phyloP scores from a whole-genome alignment of 1,139 yeast genomes.

The Protomyces pachydermus region DNA sequence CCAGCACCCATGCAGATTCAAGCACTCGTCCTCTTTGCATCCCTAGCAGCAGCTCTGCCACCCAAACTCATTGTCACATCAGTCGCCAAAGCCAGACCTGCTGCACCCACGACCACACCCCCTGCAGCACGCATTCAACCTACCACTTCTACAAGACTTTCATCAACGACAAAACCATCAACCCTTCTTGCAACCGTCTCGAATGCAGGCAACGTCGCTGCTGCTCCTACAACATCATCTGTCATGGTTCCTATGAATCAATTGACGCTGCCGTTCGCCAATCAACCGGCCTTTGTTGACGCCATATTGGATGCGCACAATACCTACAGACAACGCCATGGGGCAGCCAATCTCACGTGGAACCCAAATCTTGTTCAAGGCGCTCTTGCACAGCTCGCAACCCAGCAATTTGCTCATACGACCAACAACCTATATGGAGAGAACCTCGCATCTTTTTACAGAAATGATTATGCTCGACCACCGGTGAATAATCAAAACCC shows the following conservation, averaged over 20 bases:
- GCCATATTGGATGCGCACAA: conserved; percentile 52
- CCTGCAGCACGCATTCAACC: background rate
- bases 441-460: conserved; percentile 61
- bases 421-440: conserved; percentile 62
- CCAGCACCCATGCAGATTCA: background rate
- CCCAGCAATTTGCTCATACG: conserved; percentile 60
- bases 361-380: conserved; percentile 50
- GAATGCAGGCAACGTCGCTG: background rate
- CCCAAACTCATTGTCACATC: background rate
- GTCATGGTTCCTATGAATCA: background rate
- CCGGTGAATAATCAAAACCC: conserved; percentile 43
- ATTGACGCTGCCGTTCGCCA: conserved; percentile 21
- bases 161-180: background rate
- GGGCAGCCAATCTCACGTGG: conserved; percentile 56
- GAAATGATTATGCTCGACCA: conserved; percentile 32
- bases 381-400: conserved; percentile 57
- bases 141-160: background rate
- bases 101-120: background rate
- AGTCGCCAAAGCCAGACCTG: background rate
- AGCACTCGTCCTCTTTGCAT: background rate
- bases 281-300: conserved; percentile 35
- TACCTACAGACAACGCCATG: conserved; percentile 55
- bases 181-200: background rate
- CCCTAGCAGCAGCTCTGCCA: background rate
- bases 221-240: background rate